Conservation (phyloP, 768 basidiomycete species). For the Leucocoprinus leucothites region DNA sequence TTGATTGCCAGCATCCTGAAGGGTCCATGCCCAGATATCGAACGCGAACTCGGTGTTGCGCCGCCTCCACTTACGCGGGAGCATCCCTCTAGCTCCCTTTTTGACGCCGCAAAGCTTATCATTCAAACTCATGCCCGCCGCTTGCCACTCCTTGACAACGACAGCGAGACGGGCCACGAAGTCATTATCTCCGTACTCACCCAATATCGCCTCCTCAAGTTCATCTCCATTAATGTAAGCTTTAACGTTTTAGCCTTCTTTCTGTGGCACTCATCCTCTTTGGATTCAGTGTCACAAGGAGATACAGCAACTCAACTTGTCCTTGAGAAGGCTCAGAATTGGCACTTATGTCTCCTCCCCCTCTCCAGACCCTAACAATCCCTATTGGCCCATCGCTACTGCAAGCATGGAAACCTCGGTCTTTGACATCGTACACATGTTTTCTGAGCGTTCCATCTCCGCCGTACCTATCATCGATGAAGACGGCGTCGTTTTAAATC, state of each 20-base stretch:
- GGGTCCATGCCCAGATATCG: slow-evolving; percentile 70
- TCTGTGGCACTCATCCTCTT: slow-evolving; percentile 5
- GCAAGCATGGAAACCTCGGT: slow-evolving; percentile 90
- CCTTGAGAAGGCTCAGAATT: slow-evolving; percentile 84
- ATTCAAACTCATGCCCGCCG: slow-evolving; percentile 96
- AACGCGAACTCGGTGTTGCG: slow-evolving; percentile 86
- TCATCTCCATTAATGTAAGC: slow-evolving; percentile 93
- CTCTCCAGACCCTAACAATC: slow-evolving; percentile 50
- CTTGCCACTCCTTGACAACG: slow-evolving; percentile 89
- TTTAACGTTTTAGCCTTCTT: slow-evolving; percentile 8
- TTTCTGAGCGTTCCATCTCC: slow-evolving; percentile 91
- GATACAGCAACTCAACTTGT: slow-evolving; percentile 73
- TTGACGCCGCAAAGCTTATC: slow-evolving; percentile 84
- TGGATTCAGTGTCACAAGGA: slow-evolving; percentile 74
- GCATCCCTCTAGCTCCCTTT: slow-evolving; percentile 84
- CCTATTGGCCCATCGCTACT: slow-evolving; percentile 88
- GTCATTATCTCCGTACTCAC: slow-evolving; percentile 95
- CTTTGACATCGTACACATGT: slow-evolving; percentile 98
- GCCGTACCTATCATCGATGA: slow-evolving; percentile 96
- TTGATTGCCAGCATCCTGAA: slow-evolving; percentile 4
- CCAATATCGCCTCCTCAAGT: slow-evolving; percentile 97
- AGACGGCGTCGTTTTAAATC: slow-evolving; percentile 88
- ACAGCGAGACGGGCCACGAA: slow-evolving; percentile 92
- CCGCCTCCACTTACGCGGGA: slow-evolving; percentile 88
- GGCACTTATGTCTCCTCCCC: slow-evolving; percentile 83